Evolutionary conservation across 495 filamentous ascomycete genomes (phyloP).

Genomic region (Amniculicola lignicola): DNA sequence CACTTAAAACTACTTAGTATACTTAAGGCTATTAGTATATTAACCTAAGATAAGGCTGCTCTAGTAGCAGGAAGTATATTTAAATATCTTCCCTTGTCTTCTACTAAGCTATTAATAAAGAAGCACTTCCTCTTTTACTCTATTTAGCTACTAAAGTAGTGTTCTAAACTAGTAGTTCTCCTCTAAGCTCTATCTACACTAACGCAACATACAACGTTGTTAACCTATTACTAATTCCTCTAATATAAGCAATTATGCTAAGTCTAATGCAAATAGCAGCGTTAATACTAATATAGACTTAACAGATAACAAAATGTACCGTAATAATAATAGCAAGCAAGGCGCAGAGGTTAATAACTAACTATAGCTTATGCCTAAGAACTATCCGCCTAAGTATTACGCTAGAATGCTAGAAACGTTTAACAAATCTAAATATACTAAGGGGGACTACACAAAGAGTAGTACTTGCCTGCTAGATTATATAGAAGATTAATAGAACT

Average conservation of each 20-base stretch:
- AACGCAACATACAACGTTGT: not conserved
- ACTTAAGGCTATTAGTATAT: slow-evolving; percentile 6
- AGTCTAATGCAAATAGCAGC: not conserved
- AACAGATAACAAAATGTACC: not conserved
- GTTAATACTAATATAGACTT: not conserved
- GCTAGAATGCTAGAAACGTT: not conserved
- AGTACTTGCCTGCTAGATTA: not conserved
- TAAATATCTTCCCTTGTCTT: not conserved
- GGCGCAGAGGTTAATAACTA: not conserved
- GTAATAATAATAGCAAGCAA: not conserved
- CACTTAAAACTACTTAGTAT: not conserved
- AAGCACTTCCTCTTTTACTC: not conserved
- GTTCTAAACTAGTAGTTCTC: not conserved
- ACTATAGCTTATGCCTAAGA: not conserved
- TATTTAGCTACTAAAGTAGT: not conserved
- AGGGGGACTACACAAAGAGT: not conserved
- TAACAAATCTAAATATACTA: not conserved
- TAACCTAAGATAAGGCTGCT: not conserved
- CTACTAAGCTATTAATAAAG: not conserved
- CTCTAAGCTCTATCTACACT: not conserved
- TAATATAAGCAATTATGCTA: not conserved
- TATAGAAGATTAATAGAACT: not conserved
- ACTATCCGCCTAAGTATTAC: not conserved
- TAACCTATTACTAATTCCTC: not conserved
- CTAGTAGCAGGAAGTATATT: not conserved